Evolutionary conservation across 768 basidiomycete species (phyloP).

Genomic region (Pleurotus platypus): DNA sequence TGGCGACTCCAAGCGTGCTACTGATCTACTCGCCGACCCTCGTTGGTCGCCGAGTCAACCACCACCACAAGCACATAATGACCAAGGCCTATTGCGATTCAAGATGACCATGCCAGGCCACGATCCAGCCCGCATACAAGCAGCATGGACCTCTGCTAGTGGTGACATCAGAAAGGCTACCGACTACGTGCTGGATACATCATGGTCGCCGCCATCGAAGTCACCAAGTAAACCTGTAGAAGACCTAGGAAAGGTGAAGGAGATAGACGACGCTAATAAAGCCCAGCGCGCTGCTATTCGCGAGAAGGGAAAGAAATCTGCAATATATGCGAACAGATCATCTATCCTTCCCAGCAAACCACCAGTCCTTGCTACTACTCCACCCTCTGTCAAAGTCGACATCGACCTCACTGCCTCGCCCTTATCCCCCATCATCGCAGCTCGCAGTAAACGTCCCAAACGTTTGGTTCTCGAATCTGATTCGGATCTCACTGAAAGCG

Average conservation of each 20-base stretch:
- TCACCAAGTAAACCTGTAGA: constrained; percentile 24
- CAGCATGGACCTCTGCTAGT: constrained; percentile 66
- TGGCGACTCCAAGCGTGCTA: not conserved
- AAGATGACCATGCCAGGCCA: constrained; percentile 58
- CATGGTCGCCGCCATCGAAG: constrained; percentile 41
- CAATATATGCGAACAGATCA: constrained; percentile 72
- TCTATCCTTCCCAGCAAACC: constrained; percentile 40
- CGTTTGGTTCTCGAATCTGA: constrained; percentile 67
- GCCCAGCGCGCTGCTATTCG: constrained; percentile 61
- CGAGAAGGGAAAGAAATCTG: constrained; percentile 80
- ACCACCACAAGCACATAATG: constrained; percentile 5
- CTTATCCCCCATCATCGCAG: constrained; percentile 32
- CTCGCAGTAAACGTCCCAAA: constrained; percentile 51
- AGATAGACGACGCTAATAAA: constrained; percentile 70
- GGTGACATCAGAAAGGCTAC: constrained; percentile 62
- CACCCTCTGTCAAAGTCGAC: constrained; percentile 31
- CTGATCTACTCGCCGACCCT: constrained; percentile 8
- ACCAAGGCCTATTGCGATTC: constrained; percentile 52
- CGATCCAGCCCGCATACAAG: constrained; percentile 40
- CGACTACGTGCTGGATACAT: constrained; percentile 50
- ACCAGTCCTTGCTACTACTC: constrained; percentile 27
- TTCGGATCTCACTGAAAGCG: constrained; percentile 49
- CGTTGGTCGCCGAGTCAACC: constrained; percentile 20
- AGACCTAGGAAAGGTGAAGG: constrained; percentile 59
- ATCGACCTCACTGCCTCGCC: constrained; percentile 33